Evolutionary conservation across 129 eudicot genomes (phyloP), one percentile per base, ranked within the genome.

Genomic region (Flaveria robusta): DNA sequence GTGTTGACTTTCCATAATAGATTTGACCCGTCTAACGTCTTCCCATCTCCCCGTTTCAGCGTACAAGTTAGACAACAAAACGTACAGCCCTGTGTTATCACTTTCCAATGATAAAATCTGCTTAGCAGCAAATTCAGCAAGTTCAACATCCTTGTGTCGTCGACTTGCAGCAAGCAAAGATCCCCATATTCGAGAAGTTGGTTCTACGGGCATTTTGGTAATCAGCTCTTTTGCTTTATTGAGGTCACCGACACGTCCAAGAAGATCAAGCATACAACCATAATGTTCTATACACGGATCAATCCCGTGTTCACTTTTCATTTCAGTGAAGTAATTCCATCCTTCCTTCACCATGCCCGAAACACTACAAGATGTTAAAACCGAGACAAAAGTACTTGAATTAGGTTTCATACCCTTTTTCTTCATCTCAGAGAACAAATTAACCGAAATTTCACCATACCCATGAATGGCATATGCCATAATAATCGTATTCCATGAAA

Each of bases 401-500:
- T 92, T 90, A 7, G 96, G 98, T 27, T 74, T 46, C 46, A 78
- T 9, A 10, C 86, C 85, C 41, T 22, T 65, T 67, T 77, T 81
- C 52, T 23, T 65, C 96, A 92, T 92, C 12, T 72, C 68, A 3
- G 68, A 73, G 80, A 89, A 92, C 68, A 90, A 70, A n/a, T 70
- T 68, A 4, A 83, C 43, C 2, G 93, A 86, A 43, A 39, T 42
- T 71, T 79, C 72, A 27, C 89, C 92, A 41, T 62, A 83, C 50
- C 96, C 96, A 58, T 92, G 93, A 75, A 92, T 79, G 20, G 86
- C 96, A 58, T 87, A 86, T 0, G 83, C 93, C 88, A 87, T 83
- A 39, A 92, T 87, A n/a, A 92, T 84, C 4, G 94, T 84, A 82
- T 92, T 92, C 98, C 98, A 92, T 15, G 98, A 89, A 74, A 86